These are phyloP conservation scores for Yamadazyma diospyri DNA, from an alignment of 1,139 yeast genomes.

Conservation along the genomic window DNA sequence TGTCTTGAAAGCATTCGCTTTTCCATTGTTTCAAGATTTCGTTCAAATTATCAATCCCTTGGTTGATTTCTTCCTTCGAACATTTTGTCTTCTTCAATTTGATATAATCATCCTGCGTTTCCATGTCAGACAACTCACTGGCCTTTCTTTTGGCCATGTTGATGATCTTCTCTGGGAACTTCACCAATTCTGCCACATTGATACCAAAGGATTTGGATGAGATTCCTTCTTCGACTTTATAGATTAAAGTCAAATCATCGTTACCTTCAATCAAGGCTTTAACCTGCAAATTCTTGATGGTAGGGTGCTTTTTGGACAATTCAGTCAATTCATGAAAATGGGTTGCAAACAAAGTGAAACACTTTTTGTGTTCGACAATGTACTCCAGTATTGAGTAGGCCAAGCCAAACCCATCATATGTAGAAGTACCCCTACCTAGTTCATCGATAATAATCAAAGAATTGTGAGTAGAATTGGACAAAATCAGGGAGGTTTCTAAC, in stretches of 20 bases:
- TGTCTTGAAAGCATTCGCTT: slow-evolving; percentile 38
- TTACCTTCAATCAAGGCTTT: slow-evolving; percentile 78
- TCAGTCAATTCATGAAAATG: slow-evolving; percentile 95
- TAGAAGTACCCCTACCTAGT: slow-evolving; percentile 93
- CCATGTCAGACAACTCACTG: slow-evolving; percentile 72
- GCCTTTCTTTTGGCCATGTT: slow-evolving; percentile 96
- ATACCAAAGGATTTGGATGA: slow-evolving; percentile 96
- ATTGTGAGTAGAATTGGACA: slow-evolving; percentile 79
- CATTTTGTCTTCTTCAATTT: slow-evolving; percentile 51
- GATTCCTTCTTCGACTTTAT: slow-evolving; percentile 88
- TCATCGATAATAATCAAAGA: slow-evolving; percentile 92
- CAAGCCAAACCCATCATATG: slow-evolving; percentile 95
- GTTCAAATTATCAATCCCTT: slow-evolving; percentile 57
- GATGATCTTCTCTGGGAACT: slow-evolving; percentile 84
- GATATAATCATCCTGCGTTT: slow-evolving; percentile 39
- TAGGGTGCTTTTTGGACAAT: slow-evolving; percentile 56
- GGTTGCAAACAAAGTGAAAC: slow-evolving; percentile 90
- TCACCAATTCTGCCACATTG: slow-evolving; percentile 93
- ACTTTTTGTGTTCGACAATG: slow-evolving; percentile 63
- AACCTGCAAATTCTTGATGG: slow-evolving; percentile 80
- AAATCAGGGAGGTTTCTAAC: slow-evolving; percentile 91
- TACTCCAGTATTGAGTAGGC: slow-evolving; percentile 96
- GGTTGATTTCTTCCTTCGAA: slow-evolving; percentile 48
- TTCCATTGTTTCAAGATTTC: slow-evolving; percentile 63
- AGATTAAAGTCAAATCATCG: slow-evolving; percentile 81